Evolutionary conservation across 2,329 filamentous ascomycete genomes (phyloP), one percentile per base, ranked within the genome.

Genomic region (Pochonia chlamydosporia): DNA sequence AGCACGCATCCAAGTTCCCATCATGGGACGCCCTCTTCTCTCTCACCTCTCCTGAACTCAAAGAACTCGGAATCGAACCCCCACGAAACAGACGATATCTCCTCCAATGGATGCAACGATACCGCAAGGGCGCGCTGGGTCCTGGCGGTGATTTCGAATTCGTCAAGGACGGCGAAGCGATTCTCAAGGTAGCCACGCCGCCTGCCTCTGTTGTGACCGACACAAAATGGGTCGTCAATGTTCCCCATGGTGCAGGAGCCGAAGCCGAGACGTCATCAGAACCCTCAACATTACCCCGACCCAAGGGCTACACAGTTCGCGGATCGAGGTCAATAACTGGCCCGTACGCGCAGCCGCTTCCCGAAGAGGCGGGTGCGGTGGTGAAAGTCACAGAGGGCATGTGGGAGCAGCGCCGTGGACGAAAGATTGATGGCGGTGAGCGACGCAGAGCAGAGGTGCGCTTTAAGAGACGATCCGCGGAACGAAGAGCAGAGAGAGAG

Each of bases 401-500:
- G 74, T 97, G 92, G 93, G 92, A 97, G 73, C 76, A 90, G 59
- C 84, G 79, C 63, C 79, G 84, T 59, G 92, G 93, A 24, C 82
- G 82, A 61, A 97, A 97, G 83, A 84, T 99, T 56, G 91, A 97
- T 68, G 93, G 93, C 62, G 93, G 93, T 75, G 93, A 99, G 76
- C 84, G 93, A 66, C 81, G 93, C 68, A 83, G 80, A 65, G 87
- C 86, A 14, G 85, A 95, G 71, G 84, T 96, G 44, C 78, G 88
- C 59, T 89, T 91, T 58, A 96, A 95, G 83, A 85, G 82, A 71
- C 80, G 85, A 54, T 82, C 87, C 44, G 83, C 83, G 30, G 87
- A 91, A 71, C 84, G 88, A 56, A 87, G 84, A 67, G 89, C 88
- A 54, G 76, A 76, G 59, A 74, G 72, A 46, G 72, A 75, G 58